A percentile compares a stretch with the other conserved stretches of the same genome.
Evolutionary conservation across 192 early-diverging fungal species (phyloP).

Genomic region (Borealophlyctis nickersoniae): DNA sequence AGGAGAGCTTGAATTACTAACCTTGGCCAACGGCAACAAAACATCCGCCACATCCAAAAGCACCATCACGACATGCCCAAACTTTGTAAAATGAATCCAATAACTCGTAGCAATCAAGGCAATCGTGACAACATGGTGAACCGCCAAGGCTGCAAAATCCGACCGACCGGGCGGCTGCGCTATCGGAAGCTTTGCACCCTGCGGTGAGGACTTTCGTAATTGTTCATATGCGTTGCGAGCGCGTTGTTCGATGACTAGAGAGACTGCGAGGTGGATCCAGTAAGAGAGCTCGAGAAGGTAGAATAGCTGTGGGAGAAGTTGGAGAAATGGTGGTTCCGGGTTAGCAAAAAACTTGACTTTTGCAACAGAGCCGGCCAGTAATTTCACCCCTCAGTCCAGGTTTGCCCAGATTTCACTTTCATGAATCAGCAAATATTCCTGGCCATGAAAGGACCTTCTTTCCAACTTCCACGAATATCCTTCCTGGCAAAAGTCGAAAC

Average conservation of each 20-base stretch:
- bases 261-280: background rate
- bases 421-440: background rate
- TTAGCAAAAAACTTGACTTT: background rate
- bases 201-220: too few species aligned
- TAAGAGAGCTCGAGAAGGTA: background rate
- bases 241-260: background rate
- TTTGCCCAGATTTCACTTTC: background rate
- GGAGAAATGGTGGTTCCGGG: background rate
- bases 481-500: background rate
- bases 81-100: slow-evolving; percentile 64
- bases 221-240: background rate
- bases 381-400: background rate
- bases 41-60: slow-evolving; percentile 81
- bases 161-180: slow-evolving; percentile 4
- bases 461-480: too few species aligned
- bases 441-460: too few species aligned
- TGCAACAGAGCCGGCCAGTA: background rate
- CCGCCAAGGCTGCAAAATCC: slow-evolving; percentile 11
- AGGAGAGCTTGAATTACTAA: slow-evolving; percentile 13
- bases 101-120: slow-evolving; percentile 64
- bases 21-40: slow-evolving; percentile 71
- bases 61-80: slow-evolving; percentile 76
- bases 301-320: slow-evolving; percentile 1
- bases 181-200: background rate
- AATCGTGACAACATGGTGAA: slow-evolving; percentile 77